Percentiles rank a stretch among this genome's conserved stretches.
Evolutionary conservation across 345 rosid species (phyloP).

Genomic region (Linum trigynum): DNA sequence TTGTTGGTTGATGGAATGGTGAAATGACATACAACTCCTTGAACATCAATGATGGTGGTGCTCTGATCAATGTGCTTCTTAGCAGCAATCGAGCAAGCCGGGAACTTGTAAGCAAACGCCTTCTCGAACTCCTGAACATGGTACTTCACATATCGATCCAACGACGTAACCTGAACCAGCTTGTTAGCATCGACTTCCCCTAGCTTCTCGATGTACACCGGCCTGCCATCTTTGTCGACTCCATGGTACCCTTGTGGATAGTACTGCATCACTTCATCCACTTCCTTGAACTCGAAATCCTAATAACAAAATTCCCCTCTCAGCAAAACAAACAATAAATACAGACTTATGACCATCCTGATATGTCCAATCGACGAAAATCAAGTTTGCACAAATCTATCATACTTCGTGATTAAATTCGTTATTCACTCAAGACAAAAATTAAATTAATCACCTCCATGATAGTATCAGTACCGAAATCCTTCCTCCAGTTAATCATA

Average conservation of each 20-base stretch:
- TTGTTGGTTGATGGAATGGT: no score
- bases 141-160: constrained; percentile 6
- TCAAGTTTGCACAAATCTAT: no score
- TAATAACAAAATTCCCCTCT: background rate
- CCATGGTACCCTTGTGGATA: constrained; percentile 6
- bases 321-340: background rate
- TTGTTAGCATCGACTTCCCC: constrained; percentile 1
- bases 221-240: constrained; percentile 3
- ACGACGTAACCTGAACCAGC: background rate
- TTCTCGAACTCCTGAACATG: constrained; percentile 5
- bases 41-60: constrained; percentile 4
- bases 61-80: constrained; percentile 7
- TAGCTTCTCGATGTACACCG: background rate
- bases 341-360: background rate
- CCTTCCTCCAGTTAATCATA: constrained; percentile 3
- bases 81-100: constrained; percentile 4
- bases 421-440: no score
- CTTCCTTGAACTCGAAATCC: constrained; percentile 5
- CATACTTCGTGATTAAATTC: no score
- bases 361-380: no score
- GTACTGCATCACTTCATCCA: constrained; percentile 2
- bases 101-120: constrained; percentile 4
- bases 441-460: no score
- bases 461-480: background rate
- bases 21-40: background rate